Evolutionary conservation across 2,329 filamentous ascomycete genomes (phyloP), one percentile per base, ranked within the genome.

Genomic region (Talaromyces sp.): DNA sequence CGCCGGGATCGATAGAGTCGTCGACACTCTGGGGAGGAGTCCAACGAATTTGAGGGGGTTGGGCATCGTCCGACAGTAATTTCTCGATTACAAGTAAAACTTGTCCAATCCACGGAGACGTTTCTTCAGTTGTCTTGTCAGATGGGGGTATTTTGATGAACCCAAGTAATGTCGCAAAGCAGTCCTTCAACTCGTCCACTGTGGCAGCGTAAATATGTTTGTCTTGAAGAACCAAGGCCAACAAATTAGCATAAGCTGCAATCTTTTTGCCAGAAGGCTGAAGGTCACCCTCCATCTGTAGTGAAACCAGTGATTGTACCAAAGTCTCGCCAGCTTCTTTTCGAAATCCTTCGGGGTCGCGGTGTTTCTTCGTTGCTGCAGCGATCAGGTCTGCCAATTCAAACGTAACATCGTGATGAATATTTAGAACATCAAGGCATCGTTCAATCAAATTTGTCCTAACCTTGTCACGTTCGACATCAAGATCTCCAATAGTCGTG

Each of bases 81-180:
- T 90, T 90, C 79, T 99, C 95, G 55, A 98, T 83, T 56, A 99
- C 90, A 17, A 98, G 82, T 36, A 99, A 81, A 33, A 98, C 87
- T 70, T 95, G 93, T 13, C 92, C 90, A 65, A 98, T 89, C 92
- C 93, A 99, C 1, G 92, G 90, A 4, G 92, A 90, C n/a, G 92
- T 81, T 62, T 95, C 90, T 55, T 96, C 91, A 0, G 83, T 79
- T 3, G 89, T 82, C 60, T 88, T 85, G 28, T 87, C 85, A 0
- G 85, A 79, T 5, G 69, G 62, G 3, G 75, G 71, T 7, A 92
- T 79, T 68, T 89, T 88, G 67, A 99, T 84, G 73, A 97, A 97
- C 2, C 81, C 83, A 30, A 96, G 82, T 64, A 97, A 86, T 42
- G 87, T 87, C 10, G 82, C 81, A 47, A 97, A 89, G 69, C 89